These are phyloP conservation scores for Galerina marginata DNA, from an alignment of 768 basidiomycete species.

Conservation along the genomic window DNA sequence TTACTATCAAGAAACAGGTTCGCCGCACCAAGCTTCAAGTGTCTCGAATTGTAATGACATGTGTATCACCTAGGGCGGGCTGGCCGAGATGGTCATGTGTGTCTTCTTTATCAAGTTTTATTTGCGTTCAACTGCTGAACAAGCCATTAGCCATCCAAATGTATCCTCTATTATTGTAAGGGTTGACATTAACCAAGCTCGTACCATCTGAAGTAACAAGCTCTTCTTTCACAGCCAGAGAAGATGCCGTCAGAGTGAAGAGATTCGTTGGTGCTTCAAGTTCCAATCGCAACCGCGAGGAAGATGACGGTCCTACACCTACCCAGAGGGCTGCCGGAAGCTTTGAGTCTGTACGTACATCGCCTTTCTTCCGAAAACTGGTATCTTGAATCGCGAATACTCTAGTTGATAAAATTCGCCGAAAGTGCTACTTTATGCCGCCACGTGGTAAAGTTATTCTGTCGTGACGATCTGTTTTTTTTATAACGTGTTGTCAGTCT, in stretches of 20 bases:
- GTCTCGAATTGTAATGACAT: constrained; percentile 1
- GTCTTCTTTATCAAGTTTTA: constrained; percentile 22
- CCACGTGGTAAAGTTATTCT: constrained; percentile 61
- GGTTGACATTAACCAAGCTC: background rate
- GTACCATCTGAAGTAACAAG: background rate
- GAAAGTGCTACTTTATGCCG: constrained; percentile 67
- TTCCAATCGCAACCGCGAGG: constrained; percentile 48
- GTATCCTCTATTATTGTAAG: constrained; percentile 83
- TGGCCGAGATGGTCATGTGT: constrained; percentile 76
- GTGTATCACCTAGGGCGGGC: constrained; percentile 60
- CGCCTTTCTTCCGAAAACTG: background rate
- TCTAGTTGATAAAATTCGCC: constrained; percentile 50
- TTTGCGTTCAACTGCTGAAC: background rate
- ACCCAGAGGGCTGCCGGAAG: constrained; percentile 74
- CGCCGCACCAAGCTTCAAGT: constrained; percentile 11
- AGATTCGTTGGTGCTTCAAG: constrained; percentile 54
- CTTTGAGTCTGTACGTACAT: constrained; percentile 55
- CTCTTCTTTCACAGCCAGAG: constrained; percentile 58
- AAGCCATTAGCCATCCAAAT: constrained; percentile 69
- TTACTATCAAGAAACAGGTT: constrained; percentile 88
- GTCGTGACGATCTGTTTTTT: background rate
- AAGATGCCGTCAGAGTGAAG: constrained; percentile 66
- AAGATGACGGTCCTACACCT: constrained; percentile 58
- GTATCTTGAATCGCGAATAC: background rate
- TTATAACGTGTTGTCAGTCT: constrained; percentile 42